Evolutionary conservation across 495 filamentous ascomycete species (phyloP), one percentile per base, ranked within the genome.

Genomic region (Neurospora sp.): DNA sequence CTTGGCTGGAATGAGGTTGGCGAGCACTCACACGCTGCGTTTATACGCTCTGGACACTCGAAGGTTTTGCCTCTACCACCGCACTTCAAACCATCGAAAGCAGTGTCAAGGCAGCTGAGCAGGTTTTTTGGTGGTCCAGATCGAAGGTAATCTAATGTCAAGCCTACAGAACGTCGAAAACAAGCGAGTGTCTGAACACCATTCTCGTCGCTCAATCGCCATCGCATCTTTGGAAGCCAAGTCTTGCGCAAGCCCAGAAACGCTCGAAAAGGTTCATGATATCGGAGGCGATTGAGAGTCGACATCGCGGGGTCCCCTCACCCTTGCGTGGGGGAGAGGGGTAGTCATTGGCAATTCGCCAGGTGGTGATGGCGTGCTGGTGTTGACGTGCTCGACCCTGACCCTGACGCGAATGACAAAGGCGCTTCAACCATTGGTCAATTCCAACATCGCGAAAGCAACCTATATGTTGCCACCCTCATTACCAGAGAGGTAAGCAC

Each of bases 351-450:
- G 27, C 53, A 35, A 65, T 35, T 35, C 14, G 53, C 53, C 53
- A 37, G 38, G 22, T 18, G 16, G 37, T 27, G 27, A 77, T 78
- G 70, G 61, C 77, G 77, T 75, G 74, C 77, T 75, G 72, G 77
- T 65, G 53, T 65, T 65, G 65, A 70, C 77, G 77, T 78, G 75
- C 72, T 78, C 70, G 44, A 16, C 61, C 47, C 39, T 37, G 47
- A 31, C 42, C n/a, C 70, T 78, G 73, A 74, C 75, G 75, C 71
- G 61, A 76, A 69, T 53, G 53, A 61, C 22, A 69, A n/a, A 39
- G 7, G 31, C 20, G 35, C 9, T 3, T 3, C 31, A 39, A 5
- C 68, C 22, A 73, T 75, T 72, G 75, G 71, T 42, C 69, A 72
- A 40, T 71, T 68, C 16, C 7, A 27, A 16, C 22, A 31, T 61